phyloP scores from a whole-genome alignment of 441 rosid species.

The Rhodomyrtus psidioides region DNA sequence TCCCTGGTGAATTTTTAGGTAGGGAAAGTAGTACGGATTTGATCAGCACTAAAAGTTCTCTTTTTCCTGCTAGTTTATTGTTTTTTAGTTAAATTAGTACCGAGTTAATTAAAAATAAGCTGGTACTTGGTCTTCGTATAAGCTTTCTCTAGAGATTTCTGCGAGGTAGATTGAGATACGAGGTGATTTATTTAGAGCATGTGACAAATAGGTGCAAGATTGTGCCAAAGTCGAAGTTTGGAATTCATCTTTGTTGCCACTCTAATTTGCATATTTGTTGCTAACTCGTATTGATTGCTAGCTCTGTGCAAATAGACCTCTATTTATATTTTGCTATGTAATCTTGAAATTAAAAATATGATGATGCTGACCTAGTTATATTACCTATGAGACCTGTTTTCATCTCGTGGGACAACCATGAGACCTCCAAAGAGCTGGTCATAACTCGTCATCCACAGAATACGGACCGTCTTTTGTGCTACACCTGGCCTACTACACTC shows the following conservation, averaged over 20 bases:
- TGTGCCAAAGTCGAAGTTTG: neutral
- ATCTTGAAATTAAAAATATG: neutral
- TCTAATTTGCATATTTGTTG: neutral
- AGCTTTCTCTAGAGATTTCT: neutral
- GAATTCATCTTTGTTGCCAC: neutral
- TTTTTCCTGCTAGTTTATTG: neutral
- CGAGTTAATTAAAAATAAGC: neutral
- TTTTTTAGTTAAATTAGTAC: neutral
- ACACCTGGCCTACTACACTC: neutral
- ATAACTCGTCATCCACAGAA: neutral
- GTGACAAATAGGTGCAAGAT: neutral
- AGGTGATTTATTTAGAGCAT: neutral
- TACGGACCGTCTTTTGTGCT: neutral
- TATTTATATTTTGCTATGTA: neutral
- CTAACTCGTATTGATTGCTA: neutral
- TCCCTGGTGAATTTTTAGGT: neutral
- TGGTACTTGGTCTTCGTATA: neutral
- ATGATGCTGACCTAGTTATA: neutral
- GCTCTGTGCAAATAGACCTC: neutral
- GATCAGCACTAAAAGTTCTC: neutral
- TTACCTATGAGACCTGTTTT: neutral
- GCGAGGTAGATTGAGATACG: neutral
- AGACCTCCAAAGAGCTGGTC: neutral
- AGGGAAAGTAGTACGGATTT: neutral
- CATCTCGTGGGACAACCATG: neutral